Base-by-base conservation (phyloP, 2,329 filamentous ascomycete species). In the Colletotrichum abscissum region DNA sequence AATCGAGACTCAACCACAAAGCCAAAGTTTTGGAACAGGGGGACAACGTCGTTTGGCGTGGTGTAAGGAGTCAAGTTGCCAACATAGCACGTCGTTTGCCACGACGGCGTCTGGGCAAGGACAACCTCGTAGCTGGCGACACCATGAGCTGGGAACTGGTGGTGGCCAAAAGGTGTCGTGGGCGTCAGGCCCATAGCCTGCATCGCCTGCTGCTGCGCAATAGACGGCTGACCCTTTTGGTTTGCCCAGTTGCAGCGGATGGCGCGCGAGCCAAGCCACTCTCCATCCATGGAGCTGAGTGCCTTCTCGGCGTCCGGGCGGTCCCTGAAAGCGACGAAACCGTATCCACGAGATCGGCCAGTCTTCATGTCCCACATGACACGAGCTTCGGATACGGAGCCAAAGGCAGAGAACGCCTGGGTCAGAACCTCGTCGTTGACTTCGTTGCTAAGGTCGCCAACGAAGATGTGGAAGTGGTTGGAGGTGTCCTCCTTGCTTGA, bases 321-420 rank as follows among this genome's bases (percentile, higher is more conserved):
- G 76, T 99, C 97, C 75, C 96, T 94, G 90, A 97, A 99, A 63
- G 97, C 97, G 78, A 98, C 96, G 81, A 99, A 99, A 14, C 97
- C 97, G 81, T 99, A 99, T 74, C 97, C 97, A 81, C 97, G 94
- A 77, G 97, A 98, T 76, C 97, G 93, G 77, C 97, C 97, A 46
- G 97, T 99, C 90, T 99, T 99, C 97, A 99, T 99, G 83, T 99
- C 97, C 97, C 97, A 99, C 97, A 99, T 99, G 76, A 99, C 97
- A 79, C 97, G 95, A 73, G 97, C 97, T 84, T 99, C 97, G 3
- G 97, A 99, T 62, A 99, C 95, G 14, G 92, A 94, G 54, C 97
- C 97, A 82, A 98, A 99, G 57, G 95, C 95, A 60, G 95, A 97
- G 85, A 99, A 99, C 14, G 97, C 97, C 84, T 98, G 95, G 19